Evolutionary conservation across 805 yeast species (phyloP).

Genomic region (Cyberlindnera maritima): DNA sequence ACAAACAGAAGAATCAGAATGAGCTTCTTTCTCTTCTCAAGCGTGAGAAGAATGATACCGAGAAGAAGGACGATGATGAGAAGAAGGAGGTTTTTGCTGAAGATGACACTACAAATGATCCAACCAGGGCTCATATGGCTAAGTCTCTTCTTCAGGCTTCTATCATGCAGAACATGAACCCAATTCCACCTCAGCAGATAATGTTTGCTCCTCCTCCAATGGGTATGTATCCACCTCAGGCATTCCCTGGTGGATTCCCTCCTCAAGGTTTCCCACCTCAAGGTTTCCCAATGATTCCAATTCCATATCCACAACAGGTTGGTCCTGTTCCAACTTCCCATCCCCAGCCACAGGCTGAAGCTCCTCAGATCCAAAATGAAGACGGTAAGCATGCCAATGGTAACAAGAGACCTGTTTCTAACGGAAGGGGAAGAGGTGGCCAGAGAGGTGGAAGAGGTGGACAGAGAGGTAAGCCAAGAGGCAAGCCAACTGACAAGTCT

Average conservation of each 20-base stretch:
- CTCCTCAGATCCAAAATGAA: background rate
- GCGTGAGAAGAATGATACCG: constrained; percentile 20
- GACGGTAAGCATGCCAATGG: background rate
- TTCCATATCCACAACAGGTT: constrained; percentile 9
- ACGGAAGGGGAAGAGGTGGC: constrained; percentile 16
- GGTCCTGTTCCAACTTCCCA: background rate
- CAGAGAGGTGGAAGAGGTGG: constrained; percentile 27
- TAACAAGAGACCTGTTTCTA: background rate
- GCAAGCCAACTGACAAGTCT: constrained; percentile 1
- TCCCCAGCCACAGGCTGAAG: background rate
- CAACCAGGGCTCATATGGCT: constrained; percentile 30
- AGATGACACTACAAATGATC: constrained; percentile 8
- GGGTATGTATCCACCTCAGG: constrained; percentile 17
- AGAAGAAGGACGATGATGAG: constrained; percentile 31
- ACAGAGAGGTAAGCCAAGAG: constrained; percentile 12
- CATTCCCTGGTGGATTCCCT: constrained; percentile 21
- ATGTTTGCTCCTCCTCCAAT: constrained; percentile 13
- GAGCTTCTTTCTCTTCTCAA: constrained; percentile 46
- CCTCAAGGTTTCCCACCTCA: constrained; percentile 22
- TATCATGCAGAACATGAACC: constrained; percentile 25
- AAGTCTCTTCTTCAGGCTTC: constrained; percentile 16
- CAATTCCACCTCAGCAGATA: constrained; percentile 12
- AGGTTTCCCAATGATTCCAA: constrained; percentile 13
- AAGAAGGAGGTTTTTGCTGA: background rate
- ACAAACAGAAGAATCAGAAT: constrained; percentile 34